Evolutionary conservation across 2,329 filamentous ascomycete species (phyloP), one percentile per base, ranked within the genome.

Genomic region (Mollisia scopiformis): DNA sequence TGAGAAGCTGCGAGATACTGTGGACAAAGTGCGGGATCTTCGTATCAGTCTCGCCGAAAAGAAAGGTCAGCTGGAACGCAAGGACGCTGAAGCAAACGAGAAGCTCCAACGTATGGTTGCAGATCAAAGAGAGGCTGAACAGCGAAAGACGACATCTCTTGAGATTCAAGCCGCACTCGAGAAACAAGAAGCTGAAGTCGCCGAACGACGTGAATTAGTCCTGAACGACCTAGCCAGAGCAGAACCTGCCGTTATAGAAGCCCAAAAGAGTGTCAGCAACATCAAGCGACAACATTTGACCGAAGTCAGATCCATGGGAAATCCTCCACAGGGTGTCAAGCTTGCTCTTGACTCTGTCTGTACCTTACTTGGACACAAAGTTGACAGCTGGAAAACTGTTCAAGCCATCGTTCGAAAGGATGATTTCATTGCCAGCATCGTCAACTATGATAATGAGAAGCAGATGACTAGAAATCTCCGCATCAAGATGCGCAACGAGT

Each of bases 221-320:
- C 78, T 96, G 69, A 84, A 87, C 68, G 95, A 99, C 79, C 82
- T 99, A 61, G 94, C 92, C 30, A 89, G 87, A 73, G 95, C 95
- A 14, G 94, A 98, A 74, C 95, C 95, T 8, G 95, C 95, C 52
- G 95, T 99, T 57, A 79, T 91, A 64, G 93, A 96, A 76, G 95
- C 95, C 52, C 92, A 95, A 79, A 92, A 93, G 75, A 97, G 93
- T 78, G 96, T 99, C 76, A 95, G 91, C 80, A 97, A 96, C 81
- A 99, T 99, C 81, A 99, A 98, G 82, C 88, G 91, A 73, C 93
- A 97, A 75, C 95, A 99, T 76, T 83, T 99, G 66, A 97, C 93
- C 13, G 95, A 99, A 87, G 94, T 99, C 54, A 88, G 95, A 73
- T 97, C 94, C 66, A 98, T 99, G 95, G 88, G 88, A 67, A 96